phyloP scores from a whole-genome alignment of 495 filamentous ascomycete genomes.

The Bathelium albidoporum region DNA sequence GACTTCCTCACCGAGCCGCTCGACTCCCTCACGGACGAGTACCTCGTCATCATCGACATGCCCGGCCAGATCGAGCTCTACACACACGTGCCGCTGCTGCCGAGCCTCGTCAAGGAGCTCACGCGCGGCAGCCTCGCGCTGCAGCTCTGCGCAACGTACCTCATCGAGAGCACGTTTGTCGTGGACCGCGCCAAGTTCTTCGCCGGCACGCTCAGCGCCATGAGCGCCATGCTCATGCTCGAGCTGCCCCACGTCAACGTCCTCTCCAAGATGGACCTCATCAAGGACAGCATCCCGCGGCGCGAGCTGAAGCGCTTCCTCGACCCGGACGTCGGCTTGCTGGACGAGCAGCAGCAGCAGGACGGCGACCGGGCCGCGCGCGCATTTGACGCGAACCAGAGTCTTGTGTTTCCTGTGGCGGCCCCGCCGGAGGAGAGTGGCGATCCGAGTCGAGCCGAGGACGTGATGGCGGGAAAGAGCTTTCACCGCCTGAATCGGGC shows the following conservation, averaged over 20 bases:
- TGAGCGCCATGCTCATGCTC: slow-evolving; percentile 98
- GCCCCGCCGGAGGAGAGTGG: slow-evolving; percentile 25
- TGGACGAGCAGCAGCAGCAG: no score
- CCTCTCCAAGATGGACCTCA: slow-evolving; percentile 91
- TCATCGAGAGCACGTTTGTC: slow-evolving; percentile 90
- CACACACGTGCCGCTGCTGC: slow-evolving; percentile 88
- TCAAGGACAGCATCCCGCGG: slow-evolving; percentile 70
- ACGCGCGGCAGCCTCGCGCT: slow-evolving; percentile 77
- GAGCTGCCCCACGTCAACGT: slow-evolving; percentile 93
- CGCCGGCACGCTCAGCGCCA: slow-evolving; percentile 84
- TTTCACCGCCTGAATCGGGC: slow-evolving; percentile 74
- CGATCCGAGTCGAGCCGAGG: slow-evolving; percentile 50
- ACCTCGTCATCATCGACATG: slow-evolving; percentile 95
- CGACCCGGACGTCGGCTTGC: slow-evolving; percentile 64
- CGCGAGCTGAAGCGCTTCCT: slow-evolving; percentile 79
- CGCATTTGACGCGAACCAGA: slow-evolving; percentile 33
- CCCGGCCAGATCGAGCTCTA: slow-evolving; percentile 98
- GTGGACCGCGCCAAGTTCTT: slow-evolving; percentile 96
- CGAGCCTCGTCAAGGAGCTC: slow-evolving; percentile 72
- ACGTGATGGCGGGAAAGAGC: slow-evolving; percentile 65
- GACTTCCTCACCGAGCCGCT: slow-evolving; percentile 86
- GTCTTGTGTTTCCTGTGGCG: slow-evolving; percentile 27
- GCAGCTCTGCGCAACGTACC: slow-evolving; percentile 86
- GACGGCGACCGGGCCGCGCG: slow-evolving; percentile 25
- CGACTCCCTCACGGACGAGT: slow-evolving; percentile 82